Evolutionary conservation across 2,329 filamentous ascomycete species (phyloP).

Genomic region (Aspergillus versicolor): DNA sequence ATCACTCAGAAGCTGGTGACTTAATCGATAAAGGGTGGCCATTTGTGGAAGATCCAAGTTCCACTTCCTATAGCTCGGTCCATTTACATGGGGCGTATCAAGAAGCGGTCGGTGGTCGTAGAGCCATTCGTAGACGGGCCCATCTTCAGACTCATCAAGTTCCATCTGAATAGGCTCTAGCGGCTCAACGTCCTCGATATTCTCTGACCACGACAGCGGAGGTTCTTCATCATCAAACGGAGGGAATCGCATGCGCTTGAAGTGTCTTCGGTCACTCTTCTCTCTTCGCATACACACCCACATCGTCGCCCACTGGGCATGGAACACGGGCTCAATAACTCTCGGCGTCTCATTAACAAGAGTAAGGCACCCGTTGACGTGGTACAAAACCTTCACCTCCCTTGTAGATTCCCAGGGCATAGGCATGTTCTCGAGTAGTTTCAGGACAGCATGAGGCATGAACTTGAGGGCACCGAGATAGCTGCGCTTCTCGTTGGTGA

Average conservation of each 20-base stretch:
- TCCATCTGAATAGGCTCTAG: constrained; percentile 98
- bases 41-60: constrained; percentile 92
- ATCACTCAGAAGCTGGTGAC: constrained; percentile 85
- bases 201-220: constrained; percentile 95
- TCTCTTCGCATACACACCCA: constrained; percentile 98
- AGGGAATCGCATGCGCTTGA: constrained; percentile 98
- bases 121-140: constrained; percentile 91
- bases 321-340: constrained; percentile 96
- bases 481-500: constrained; percentile 96
- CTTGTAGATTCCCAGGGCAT: constrained; percentile 98
- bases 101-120: constrained; percentile 90
- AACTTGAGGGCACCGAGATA: constrained; percentile 97
- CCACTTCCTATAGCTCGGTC: constrained; percentile 95
- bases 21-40: constrained; percentile 90
- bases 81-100: constrained; percentile 92
- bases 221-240: constrained; percentile 99
- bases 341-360: constrained; percentile 94
- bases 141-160: constrained; percentile 89
- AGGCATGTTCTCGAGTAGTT: constrained; percentile 97
- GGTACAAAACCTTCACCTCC: constrained; percentile 97
- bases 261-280: constrained; percentile 91
- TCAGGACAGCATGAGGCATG: constrained; percentile 97
- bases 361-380: constrained; percentile 95
- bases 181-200: constrained; percentile 97
- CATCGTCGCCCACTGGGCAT: constrained; percentile 99